Base-by-base conservation (phyloP, 1,284 basidiomycete genomes). In the Boletus austroedulis region DNA sequence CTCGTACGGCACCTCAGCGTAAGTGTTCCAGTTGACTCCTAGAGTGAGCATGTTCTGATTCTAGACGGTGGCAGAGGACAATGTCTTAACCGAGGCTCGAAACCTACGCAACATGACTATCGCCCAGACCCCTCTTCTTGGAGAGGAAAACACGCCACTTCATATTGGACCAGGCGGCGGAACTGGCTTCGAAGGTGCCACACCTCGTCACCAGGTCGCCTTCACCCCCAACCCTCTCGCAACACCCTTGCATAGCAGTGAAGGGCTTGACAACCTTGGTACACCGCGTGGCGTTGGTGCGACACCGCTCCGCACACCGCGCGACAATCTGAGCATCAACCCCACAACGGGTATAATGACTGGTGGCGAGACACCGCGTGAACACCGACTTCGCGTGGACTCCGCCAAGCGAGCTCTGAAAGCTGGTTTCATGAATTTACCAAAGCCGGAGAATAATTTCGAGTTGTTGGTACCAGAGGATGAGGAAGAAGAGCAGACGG, bases 371-470 rank as follows among this genome's bases (percentile, higher is more conserved):
- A 96, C 90, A 10, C 95, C 91, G 3, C 84, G 86, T 31, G 90
- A 91, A 56, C 82, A 88, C 58, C 84, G 86, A 14, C 74, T 86
- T 48, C 85, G 85, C 19, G 72, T 76, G 21, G 81, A 81, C 57
- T 84, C 87, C 41, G 80, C 83, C 14, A 90, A 90, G 69, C 82
- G 86, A 45, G 85, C 89, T 3, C 81, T 98, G 53, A 82, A 89
- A 65, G 83, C 87, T 21, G 92, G 91, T 2, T 97, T 99, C 73
- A 83, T 82, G 71, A 87, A 77, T 61, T 79, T 99, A 19, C 97
- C 97, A 0, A 88, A 87, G 64, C 95, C 97, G 0, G 94, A 98
- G 77, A 99, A 99, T 73, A 96, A 99, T 75, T 99, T 98, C 68
- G 95, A 99, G 75, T 78, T 99, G 45, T 84, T 96, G 26, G 87